Conservation (phyloP, 805 yeast species). For the Ascoidea rubescens region DNA sequence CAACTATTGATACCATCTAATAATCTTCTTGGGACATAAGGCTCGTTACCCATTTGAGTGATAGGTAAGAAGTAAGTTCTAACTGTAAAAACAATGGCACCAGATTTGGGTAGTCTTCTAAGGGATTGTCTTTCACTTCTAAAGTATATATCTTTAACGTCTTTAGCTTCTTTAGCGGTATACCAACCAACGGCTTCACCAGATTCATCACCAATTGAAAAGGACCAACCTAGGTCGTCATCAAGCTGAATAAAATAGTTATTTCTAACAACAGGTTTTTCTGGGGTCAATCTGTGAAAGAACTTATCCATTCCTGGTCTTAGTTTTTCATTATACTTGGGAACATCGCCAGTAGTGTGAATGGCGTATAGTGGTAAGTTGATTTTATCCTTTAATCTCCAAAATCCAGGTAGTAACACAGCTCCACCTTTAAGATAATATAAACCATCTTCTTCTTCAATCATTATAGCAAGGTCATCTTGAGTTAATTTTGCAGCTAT, state of each 20-base stretch:
- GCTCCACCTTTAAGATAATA: slow-evolving; percentile 48
- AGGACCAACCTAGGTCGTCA: slow-evolving; percentile 32
- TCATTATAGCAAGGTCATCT: slow-evolving; percentile 57
- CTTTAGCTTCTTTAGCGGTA: slow-evolving; percentile 19
- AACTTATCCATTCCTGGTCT: slow-evolving; percentile 54
- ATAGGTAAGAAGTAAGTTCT: slow-evolving; percentile 47
- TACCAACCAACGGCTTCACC: slow-evolving; percentile 10
- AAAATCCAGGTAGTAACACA: slow-evolving; percentile 52
- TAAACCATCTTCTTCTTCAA: slow-evolving; percentile 43
- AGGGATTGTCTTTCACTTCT: slow-evolving; percentile 48
- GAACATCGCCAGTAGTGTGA: slow-evolving; percentile 57
- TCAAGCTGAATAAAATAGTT: slow-evolving; percentile 66
- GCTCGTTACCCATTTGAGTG: slow-evolving; percentile 31
- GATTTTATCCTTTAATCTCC: slow-evolving; percentile 51
- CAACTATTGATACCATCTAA: slow-evolving; percentile 46
- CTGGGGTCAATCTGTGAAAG: slow-evolving; percentile 37
- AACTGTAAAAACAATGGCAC: slow-evolving; percentile 34
- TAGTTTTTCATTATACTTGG: slow-evolving; percentile 44
- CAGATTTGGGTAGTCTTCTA: slow-evolving; percentile 34
- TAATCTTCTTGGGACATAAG: slow-evolving; percentile 45
- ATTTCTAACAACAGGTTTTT: slow-evolving; percentile 43
- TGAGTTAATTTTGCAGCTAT: slow-evolving; percentile 45
- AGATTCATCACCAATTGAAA: slow-evolving; percentile 18
- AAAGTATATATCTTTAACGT: slow-evolving; percentile 30
- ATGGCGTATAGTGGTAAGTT: slow-evolving; percentile 40